Evolutionary conservation across 805 yeast species (phyloP).

Genomic region (Teunomyces pallodes): DNA sequence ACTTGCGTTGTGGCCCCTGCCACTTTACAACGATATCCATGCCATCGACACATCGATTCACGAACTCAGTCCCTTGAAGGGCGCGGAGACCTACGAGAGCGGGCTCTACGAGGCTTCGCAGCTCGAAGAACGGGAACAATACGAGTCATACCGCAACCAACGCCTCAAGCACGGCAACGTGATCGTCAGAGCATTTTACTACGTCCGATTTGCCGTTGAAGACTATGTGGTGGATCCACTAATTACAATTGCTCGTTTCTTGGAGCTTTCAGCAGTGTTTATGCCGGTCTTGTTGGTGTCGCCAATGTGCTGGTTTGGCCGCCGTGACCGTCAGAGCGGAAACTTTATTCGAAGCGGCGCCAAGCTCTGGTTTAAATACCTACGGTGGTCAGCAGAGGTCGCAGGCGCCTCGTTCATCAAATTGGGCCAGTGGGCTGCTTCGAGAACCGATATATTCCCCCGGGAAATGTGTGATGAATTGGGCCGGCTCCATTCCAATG

Average conservation of each 20-base stretch:
- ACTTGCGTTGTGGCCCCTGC: background rate
- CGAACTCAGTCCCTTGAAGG: slow-evolving; percentile 42
- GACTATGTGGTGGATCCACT: slow-evolving; percentile 70
- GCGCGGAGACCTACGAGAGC: slow-evolving; percentile 66
- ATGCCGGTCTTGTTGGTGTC: slow-evolving; percentile 62
- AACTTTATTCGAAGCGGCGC: slow-evolving; percentile 55
- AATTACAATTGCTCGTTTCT: slow-evolving; percentile 62
- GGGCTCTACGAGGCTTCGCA: slow-evolving; percentile 63
- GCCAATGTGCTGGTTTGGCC: slow-evolving; percentile 66
- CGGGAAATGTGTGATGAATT: slow-evolving; percentile 73
- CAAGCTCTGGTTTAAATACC: slow-evolving; percentile 62
- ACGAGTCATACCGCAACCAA: slow-evolving; percentile 28
- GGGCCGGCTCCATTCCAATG: slow-evolving; percentile 77
- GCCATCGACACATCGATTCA: slow-evolving; percentile 34
- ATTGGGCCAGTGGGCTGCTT: slow-evolving; percentile 99
- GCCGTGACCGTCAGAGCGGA: slow-evolving; percentile 29
- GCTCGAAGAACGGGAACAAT: slow-evolving; percentile 46
- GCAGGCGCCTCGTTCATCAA: slow-evolving; percentile 94
- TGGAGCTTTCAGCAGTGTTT: slow-evolving; percentile 65
- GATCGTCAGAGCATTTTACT: slow-evolving; percentile 31
- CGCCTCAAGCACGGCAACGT: slow-evolving; percentile 18
- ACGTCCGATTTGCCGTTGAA: slow-evolving; percentile 40
- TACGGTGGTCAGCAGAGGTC: slow-evolving; percentile 65
- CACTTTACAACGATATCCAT: slow-evolving; percentile 26
- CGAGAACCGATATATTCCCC: slow-evolving; percentile 91